phyloP scores from a whole-genome alignment of 805 yeast species.

The Brettanomyces nanus region DNA sequence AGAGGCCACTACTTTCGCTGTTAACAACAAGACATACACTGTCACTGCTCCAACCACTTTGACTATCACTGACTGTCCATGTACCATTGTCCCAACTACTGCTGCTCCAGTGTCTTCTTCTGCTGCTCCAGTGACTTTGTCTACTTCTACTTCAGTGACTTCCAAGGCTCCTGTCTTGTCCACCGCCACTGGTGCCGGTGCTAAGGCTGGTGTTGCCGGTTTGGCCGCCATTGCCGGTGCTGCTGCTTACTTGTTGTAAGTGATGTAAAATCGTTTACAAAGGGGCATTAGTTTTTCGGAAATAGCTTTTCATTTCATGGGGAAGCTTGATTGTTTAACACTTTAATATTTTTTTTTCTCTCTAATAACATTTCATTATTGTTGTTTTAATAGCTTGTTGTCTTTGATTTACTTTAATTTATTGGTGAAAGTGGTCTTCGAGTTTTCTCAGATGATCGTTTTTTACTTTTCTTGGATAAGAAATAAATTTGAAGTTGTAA shows the following conservation, averaged over 20 bases:
- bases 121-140: constrained; percentile 5
- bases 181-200: constrained; percentile 26
- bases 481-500: too few relatives aligned
- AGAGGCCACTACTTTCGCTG: constrained; percentile 53
- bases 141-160: constrained; percentile 12
- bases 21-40: constrained; percentile 63
- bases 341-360: not conserved
- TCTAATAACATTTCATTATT: not conserved
- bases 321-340: constrained; percentile 1
- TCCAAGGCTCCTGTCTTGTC: constrained; percentile 16
- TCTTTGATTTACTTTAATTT: too few relatives aligned
- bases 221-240: constrained; percentile 31
- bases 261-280: constrained; percentile 2
- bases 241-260: constrained; percentile 33
- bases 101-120: constrained; percentile 12
- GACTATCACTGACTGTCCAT: constrained; percentile 82
- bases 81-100: constrained; percentile 37
- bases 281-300: not conserved
- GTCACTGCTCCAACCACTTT: constrained; percentile 75
- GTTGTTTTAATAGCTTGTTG: too few relatives aligned
- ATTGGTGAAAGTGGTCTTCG: too few relatives aligned
- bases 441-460: too few relatives aligned
- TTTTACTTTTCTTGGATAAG: too few relatives aligned
- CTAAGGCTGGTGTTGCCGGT: constrained; percentile 32
- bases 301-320: not conserved